Evolutionary conservation across 805 yeast genomes (phyloP).

Genomic region (Danielia oregonensis): DNA sequence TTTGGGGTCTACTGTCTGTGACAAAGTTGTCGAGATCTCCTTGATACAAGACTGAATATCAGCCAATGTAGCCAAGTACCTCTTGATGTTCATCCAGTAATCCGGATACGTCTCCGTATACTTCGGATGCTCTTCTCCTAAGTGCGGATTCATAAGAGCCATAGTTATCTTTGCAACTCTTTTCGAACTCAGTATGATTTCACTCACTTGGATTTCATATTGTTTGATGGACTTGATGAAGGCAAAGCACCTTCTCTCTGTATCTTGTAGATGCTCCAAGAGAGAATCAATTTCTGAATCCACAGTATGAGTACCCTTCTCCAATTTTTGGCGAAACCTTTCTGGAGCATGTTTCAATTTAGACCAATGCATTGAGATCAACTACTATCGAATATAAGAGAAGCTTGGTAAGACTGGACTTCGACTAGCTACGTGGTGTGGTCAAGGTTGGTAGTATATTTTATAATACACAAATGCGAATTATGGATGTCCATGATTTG

Average conservation of each 20-base stretch:
- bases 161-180: slow-evolving; percentile 11
- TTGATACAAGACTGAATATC: slow-evolving; percentile 8
- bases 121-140: slow-evolving; percentile 1
- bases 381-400: no score
- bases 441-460: no score
- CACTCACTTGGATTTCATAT: slow-evolving; percentile 5
- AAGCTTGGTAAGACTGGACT: no score
- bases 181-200: slow-evolving; percentile 16
- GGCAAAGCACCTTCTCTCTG: slow-evolving; percentile 15
- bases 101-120: slow-evolving; percentile 6
- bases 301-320: slow-evolving; percentile 17
- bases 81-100: slow-evolving; percentile 19
- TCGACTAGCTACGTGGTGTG: no score
- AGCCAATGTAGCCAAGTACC: slow-evolving; percentile 16
- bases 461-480: slow-evolving; percentile 2
- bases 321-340: slow-evolving; percentile 1
- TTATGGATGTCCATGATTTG: slow-evolving; percentile 61
- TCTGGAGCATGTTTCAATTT: neutral
- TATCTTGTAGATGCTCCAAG: neutral
- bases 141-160: slow-evolving; percentile 2
- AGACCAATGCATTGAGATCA: no score
- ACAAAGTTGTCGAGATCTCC: slow-evolving; percentile 8
- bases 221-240: slow-evolving; percentile 14
- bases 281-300: slow-evolving; percentile 29
- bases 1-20: slow-evolving; percentile 11